A percentile compares a stretch with the other conserved stretches of the same genome.
phyloP scores from a whole-genome alignment of 129 eudicot genomes.

The Lactuca saligna region DNA sequence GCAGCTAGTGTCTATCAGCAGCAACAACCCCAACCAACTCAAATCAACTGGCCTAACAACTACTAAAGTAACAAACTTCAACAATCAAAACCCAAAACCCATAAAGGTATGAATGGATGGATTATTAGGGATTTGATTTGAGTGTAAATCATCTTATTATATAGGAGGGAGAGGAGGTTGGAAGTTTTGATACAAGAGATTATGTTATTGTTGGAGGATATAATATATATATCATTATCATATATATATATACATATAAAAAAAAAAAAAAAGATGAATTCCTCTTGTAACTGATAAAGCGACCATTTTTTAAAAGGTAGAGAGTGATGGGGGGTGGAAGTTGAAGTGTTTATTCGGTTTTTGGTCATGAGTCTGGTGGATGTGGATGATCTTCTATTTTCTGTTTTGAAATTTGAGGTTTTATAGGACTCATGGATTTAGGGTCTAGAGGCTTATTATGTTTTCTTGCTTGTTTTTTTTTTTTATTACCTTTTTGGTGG shows the following conservation, averaged over 20 bases:
- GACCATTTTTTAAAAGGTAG: constrained; percentile 23
- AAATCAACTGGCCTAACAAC: constrained; percentile 80
- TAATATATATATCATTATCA: not conserved
- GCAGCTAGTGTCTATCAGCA: not conserved
- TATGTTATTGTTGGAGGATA: constrained; percentile 25
- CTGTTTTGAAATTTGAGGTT: constrained; percentile 13
- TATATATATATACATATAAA: too few species aligned
- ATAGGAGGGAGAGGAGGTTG: constrained; percentile 33
- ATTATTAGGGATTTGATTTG: constrained; percentile 24
- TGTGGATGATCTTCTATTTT: not conserved
- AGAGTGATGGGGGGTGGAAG: not conserved
- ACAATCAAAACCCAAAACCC: constrained; percentile 23
- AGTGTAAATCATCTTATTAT: constrained; percentile 40
- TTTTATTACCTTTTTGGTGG: constrained; percentile 14
- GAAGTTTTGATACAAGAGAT: constrained; percentile 42
- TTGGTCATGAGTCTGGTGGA: not conserved
- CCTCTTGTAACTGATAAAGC: constrained; percentile 36
- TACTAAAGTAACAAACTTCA: constrained; percentile 37
- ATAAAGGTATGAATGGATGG: constrained; percentile 26
- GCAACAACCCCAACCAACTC: constrained; percentile 37
- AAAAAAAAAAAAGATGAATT: constrained; percentile 22
- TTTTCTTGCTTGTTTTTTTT: constrained; percentile 1
- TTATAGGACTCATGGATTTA: constrained; percentile 33
- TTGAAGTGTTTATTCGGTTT: constrained; percentile 18
- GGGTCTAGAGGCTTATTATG: constrained; percentile 28